phyloP scores from a whole-genome alignment of 805 yeast species.

The Hanseniaspora jakobsenii region DNA sequence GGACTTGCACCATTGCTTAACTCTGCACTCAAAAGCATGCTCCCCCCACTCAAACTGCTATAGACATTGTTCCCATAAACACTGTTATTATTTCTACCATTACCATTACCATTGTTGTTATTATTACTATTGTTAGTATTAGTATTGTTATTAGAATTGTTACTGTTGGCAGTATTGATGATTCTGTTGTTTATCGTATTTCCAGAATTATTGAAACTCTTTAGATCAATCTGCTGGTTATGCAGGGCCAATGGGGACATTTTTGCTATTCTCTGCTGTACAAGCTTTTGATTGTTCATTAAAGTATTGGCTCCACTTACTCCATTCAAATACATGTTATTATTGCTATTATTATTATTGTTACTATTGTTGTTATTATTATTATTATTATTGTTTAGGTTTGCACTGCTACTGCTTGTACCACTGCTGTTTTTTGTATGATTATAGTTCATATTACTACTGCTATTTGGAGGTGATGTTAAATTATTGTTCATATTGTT shows the following conservation, averaged over 20 bases:
- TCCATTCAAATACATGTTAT: constrained; percentile 17
- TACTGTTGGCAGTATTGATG: neutral
- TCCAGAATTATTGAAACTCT: too few species aligned
- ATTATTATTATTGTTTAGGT: constrained; percentile 16
- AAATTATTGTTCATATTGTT: too few species aligned
- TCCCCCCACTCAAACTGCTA: too few species aligned
- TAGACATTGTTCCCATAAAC: too few species aligned
- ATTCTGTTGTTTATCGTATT: neutral
- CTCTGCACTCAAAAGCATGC: too few species aligned
- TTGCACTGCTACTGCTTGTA: too few species aligned
- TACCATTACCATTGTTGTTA: neutral
- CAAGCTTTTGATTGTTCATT: neutral
- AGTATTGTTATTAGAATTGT: neutral
- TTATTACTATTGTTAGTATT: neutral
- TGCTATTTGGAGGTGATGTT: too few species aligned
- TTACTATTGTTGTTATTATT: constrained; percentile 14
- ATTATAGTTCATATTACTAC: too few species aligned
- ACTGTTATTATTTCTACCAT: too few species aligned
- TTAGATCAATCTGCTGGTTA: too few species aligned
- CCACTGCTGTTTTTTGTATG: too few species aligned
- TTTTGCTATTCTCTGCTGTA: constrained; percentile 4
- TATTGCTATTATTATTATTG: constrained; percentile 6
- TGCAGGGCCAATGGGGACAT: constrained; percentile 5
- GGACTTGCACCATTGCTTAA: too few species aligned
- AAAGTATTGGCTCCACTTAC: constrained; percentile 6